These are phyloP conservation scores for Vaccinium myrtillus DNA, from an alignment of 148 eudicot genomes.

Conservation along the genomic window DNA sequence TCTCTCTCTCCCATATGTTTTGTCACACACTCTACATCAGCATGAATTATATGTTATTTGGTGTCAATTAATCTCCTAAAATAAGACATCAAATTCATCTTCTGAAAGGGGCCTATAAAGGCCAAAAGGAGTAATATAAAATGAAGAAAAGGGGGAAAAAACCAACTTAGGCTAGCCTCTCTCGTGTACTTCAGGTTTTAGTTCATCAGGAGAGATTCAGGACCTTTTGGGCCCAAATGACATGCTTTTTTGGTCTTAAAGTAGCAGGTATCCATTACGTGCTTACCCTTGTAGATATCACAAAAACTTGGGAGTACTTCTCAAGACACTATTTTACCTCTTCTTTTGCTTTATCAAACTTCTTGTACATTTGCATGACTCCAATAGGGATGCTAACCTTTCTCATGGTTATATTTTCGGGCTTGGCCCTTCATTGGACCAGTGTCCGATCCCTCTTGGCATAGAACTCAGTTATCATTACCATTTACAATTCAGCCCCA, in stretches of 20 bases:
- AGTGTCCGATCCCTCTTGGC: neutral
- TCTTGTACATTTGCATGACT: neutral
- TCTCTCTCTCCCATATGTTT: no score
- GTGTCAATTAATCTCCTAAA: neutral
- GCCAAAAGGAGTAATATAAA: neutral
- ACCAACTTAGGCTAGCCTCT: neutral
- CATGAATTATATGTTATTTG: neutral
- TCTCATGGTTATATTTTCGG: neutral
- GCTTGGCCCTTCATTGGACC: neutral
- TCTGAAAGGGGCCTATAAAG: neutral
- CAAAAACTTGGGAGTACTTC: neutral
- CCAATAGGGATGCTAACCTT: neutral
- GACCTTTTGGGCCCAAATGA: neutral
- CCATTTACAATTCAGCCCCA: conserved; percentile 1
- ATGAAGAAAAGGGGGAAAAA: neutral
- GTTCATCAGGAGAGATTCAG: conserved; percentile 12
- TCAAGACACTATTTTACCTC: conserved; percentile 1
- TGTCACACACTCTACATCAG: neutral
- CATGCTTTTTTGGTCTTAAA: neutral
- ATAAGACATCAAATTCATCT: neutral
- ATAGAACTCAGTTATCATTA: neutral
- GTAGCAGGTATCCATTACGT: neutral
- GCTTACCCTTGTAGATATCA: neutral
- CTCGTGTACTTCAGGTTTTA: neutral
- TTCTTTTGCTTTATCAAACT: neutral